phyloP scores from a whole-genome alignment of 1,284 basidiomycete species.

The Boletus semigastroideus region DNA sequence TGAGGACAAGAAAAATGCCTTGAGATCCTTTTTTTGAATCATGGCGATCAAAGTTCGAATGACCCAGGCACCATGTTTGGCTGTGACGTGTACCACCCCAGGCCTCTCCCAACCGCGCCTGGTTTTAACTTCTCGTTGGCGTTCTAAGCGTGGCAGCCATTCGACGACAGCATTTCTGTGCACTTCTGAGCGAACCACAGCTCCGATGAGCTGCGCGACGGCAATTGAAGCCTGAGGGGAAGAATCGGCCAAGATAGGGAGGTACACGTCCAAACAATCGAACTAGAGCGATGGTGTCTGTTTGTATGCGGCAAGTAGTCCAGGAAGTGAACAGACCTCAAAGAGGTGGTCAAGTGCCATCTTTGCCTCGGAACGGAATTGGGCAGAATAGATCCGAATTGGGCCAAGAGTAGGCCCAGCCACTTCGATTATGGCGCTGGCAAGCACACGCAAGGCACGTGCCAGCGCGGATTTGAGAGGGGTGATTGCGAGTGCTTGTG shows the following conservation, averaged over 20 bases:
- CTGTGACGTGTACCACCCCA: conserved; percentile 38
- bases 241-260: conserved; percentile 56
- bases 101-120: conserved; percentile 70
- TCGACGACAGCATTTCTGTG: conserved; percentile 60
- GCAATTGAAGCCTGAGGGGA: conserved; percentile 42
- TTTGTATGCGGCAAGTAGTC: not conserved
- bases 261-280: conserved; percentile 62
- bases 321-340: conserved; percentile 41
- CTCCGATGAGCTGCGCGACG: conserved; percentile 58
- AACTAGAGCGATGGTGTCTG: conserved; percentile 34
- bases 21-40: conserved; percentile 50
- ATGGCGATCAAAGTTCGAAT: conserved; percentile 49
- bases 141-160: conserved; percentile 61
- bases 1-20: conserved; percentile 38
- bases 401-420: conserved; percentile 69
- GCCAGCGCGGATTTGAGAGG: conserved; percentile 54
- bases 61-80: conserved; percentile 58
- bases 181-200: conserved; percentile 47
- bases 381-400: conserved; percentile 45
- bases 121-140: conserved; percentile 52
- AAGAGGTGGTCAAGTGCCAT: conserved; percentile 59
- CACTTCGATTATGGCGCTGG: conserved; percentile 56
- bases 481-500: conserved; percentile 40
- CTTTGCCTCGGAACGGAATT: conserved; percentile 52
- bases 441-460: conserved; percentile 60